Evolutionary conservation across 352 stramenopile species (phyloP).

Genomic region (Pythium graminicola): DNA sequence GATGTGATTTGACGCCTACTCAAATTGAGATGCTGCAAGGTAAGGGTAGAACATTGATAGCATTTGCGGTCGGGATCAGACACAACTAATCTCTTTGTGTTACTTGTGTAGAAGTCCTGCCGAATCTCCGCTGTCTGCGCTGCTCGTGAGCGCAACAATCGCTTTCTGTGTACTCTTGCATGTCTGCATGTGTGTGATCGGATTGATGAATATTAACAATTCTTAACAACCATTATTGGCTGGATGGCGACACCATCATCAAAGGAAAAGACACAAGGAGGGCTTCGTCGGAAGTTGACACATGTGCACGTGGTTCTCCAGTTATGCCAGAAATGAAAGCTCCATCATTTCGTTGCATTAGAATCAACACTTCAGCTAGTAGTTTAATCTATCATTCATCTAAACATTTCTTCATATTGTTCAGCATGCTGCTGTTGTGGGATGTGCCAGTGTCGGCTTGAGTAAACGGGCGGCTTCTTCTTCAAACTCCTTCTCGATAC

Average conservation of each 20-base stretch:
- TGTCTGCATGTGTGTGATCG: not conserved
- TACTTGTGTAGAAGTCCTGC: conserved; percentile 16
- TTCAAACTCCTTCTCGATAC: conserved; percentile 20
- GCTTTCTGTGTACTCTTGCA: not conserved
- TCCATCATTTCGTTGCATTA: too few relatives aligned
- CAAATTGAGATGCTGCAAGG: conserved; percentile 24
- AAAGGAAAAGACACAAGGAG: too few relatives aligned
- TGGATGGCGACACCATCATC: too few relatives aligned
- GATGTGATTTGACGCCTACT: conserved; percentile 15
- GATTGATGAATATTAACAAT: too few relatives aligned
- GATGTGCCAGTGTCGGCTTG: conserved; percentile 8
- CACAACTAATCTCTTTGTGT: not conserved
- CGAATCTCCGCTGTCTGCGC: conserved; percentile 21
- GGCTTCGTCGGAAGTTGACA: too few relatives aligned
- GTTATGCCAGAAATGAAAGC: too few relatives aligned
- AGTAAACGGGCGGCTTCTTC: conserved; percentile 14
- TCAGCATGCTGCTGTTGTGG: conserved; percentile 4
- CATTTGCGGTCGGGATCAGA: not conserved
- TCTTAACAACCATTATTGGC: too few relatives aligned
- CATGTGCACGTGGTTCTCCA: too few relatives aligned
- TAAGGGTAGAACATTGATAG: not conserved
- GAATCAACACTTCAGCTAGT: too few relatives aligned
- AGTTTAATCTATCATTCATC: not conserved
- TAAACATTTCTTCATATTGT: not conserved
- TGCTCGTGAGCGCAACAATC: conserved; percentile 19